These are phyloP conservation scores for Neurospora intermedia DNA, from an alignment of 495 filamentous ascomycete genomes.

Conservation along the genomic window DNA sequence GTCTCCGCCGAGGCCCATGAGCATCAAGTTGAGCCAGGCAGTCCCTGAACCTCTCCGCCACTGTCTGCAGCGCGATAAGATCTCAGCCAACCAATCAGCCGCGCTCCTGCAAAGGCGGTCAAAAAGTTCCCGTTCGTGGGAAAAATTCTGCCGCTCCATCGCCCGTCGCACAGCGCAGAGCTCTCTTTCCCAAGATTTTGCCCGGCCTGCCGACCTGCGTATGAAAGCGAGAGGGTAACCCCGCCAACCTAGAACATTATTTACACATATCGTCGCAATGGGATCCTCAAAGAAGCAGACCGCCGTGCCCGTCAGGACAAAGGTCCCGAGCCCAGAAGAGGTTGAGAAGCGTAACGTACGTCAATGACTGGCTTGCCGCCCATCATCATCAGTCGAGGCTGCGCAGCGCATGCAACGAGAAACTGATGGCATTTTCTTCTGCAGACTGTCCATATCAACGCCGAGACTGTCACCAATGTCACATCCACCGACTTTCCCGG, in stretches of 20 bases:
- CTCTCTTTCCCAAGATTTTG: constrained; percentile 13
- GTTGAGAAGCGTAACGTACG: constrained; percentile 31
- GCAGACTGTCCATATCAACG: constrained; percentile 75
- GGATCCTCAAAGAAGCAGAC: neutral
- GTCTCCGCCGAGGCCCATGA: neutral
- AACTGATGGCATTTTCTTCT: constrained; percentile 5
- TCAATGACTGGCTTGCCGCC: neutral
- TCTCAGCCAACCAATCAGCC: neutral
- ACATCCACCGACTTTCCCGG: constrained; percentile 82
- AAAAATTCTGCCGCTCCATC: constrained; percentile 22
- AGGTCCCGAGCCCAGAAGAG: constrained; percentile 29
- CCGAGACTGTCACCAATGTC: constrained; percentile 81
- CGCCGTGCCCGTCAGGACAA: constrained; percentile 3
- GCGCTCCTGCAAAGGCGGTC: constrained; percentile 15
- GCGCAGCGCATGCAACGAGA: neutral
- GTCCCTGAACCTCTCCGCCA: neutral
- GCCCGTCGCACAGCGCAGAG: neutral
- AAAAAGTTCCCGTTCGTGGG: constrained; percentile 17
- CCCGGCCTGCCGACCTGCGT: neutral
- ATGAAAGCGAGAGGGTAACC: constrained; percentile 3
- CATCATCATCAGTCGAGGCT: neutral
- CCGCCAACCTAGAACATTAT: constrained; percentile 5
- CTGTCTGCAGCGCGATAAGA: neutral
- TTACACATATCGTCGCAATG: constrained; percentile 1
- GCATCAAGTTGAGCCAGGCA: neutral